Base-by-base conservation (phyloP, 1,139 yeast species). In the Hansenula anomala region DNA sequence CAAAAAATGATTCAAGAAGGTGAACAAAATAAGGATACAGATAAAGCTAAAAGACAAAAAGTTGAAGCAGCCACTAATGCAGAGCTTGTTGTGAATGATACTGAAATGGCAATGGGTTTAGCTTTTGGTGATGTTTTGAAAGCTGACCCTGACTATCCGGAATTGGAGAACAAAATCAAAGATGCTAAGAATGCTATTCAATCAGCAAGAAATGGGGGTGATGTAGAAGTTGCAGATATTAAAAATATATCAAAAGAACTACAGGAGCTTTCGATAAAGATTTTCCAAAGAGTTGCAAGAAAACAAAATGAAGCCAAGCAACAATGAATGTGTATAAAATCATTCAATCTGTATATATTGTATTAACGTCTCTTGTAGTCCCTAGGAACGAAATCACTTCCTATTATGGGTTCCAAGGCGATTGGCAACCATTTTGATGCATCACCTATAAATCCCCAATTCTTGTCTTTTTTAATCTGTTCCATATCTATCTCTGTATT, bases 391-490 rank as follows among this genome's bases (percentile, higher is more conserved):
- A 42, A 59, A 8, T 51, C 54, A 30, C 48, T 47, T 4, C 66
- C 66, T 23, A 61, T 60, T 2, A 62, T 26, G 1, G 83, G 89
- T 50, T 69, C 76, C 38, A 87, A 62, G 4, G 89, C 89, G 28
- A 60, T 42, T 0, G 95, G 95, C 24, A 88, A 63, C 58, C 75
- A 62, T 40, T 74, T 73, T 0, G 92, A 83, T 0, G 95, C 94
- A 56, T 87, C 95, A 1, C 96, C 96, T 42, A 70, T 62, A 54
- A 86, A 86, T 24, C 81, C 83, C 92, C 94, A 86, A 58, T 67
- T 71, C 9, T 61, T 61, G 15, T 64, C 69, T 33, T 66, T 61
- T 0, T 74, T 71, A 0, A 61, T 54, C 31, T 69, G 49, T 6
- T 71, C 66, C 15, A 63, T 64, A 24, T 74, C 82, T 19, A 71